Conservation (phyloP, 345 rosid genomes). For the Abelmoschus esculentus region DNA sequence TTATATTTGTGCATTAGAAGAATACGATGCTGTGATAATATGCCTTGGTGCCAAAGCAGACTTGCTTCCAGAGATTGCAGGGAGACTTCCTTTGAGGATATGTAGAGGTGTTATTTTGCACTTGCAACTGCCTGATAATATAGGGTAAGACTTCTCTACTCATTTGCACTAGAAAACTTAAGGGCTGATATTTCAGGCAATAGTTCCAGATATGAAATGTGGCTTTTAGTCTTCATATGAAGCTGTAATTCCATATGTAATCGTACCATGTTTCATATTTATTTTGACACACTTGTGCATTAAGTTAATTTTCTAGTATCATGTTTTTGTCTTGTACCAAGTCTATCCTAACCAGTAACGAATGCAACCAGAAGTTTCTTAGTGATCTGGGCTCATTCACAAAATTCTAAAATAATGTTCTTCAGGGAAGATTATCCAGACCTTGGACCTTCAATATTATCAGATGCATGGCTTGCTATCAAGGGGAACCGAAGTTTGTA, state of each 20-base stretch:
- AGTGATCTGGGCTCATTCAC: not conserved
- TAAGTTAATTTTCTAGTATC: not conserved
- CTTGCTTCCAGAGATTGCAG: conserved; percentile 60
- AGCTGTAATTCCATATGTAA: not conserved
- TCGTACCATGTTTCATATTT: not conserved
- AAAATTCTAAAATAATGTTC: not conserved
- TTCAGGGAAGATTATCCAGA: conserved; percentile 64
- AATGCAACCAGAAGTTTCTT: not conserved
- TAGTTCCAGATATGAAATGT: not conserved
- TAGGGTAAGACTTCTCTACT: conserved; percentile 36
- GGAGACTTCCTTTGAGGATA: conserved; percentile 80
- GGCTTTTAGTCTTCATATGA: not conserved
- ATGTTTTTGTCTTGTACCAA: not conserved
- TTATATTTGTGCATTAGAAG: conserved; percentile 29
- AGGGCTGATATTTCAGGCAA: not conserved
- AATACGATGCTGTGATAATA: conserved; percentile 68
- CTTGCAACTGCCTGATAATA: conserved; percentile 41
- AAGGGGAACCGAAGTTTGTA: conserved; percentile 52
- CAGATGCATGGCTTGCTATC: conserved; percentile 83
- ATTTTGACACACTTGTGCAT: not conserved
- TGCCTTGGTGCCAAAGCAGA: conserved; percentile 82
- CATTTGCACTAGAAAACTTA: not conserved
- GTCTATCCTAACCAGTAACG: not conserved
- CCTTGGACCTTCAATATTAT: conserved; percentile 60
- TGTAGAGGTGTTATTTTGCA: conserved; percentile 82